Conservation (phyloP, 2,329 filamentous ascomycete genomes). For the Thelonectria blattea region DNA sequence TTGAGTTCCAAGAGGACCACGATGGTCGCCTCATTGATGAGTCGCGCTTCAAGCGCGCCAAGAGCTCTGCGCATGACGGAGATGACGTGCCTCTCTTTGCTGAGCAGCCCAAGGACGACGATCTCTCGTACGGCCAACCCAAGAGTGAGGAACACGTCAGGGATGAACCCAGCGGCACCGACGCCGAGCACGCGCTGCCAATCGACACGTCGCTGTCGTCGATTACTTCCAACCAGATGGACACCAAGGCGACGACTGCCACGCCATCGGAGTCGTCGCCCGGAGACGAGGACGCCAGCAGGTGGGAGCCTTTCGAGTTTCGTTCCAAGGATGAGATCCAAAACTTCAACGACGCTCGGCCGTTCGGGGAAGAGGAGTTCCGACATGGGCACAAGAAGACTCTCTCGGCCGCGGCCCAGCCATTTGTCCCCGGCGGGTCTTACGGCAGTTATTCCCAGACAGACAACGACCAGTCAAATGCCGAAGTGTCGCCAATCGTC, state of each 20-base stretch:
- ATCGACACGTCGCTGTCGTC: slow-evolving; percentile 62
- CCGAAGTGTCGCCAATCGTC: slow-evolving; percentile 31
- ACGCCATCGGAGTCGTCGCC: slow-evolving; percentile 61
- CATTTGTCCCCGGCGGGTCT: slow-evolving; percentile 62
- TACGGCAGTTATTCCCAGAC: slow-evolving; percentile 30
- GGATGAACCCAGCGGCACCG: slow-evolving; percentile 40
- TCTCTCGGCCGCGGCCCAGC: slow-evolving; percentile 69
- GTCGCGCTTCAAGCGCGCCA: slow-evolving; percentile 76
- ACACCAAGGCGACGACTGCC: slow-evolving; percentile 58
- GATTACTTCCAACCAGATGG: slow-evolving; percentile 59
- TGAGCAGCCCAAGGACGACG: slow-evolving; percentile 48
- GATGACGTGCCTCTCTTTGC: slow-evolving; percentile 81
- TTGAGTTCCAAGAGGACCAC: slow-evolving; percentile 37
- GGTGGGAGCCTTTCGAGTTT: slow-evolving; percentile 64
- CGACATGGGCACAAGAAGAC: slow-evolving; percentile 57
- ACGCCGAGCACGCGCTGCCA: slow-evolving; percentile 50
- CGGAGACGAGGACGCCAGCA: slow-evolving; percentile 54
- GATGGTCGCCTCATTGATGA: slow-evolving; percentile 66
- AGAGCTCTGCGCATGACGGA: slow-evolving; percentile 67
- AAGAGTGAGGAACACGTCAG: slow-evolving; percentile 30
- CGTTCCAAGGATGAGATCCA: slow-evolving; percentile 54
- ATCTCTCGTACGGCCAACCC: slow-evolving; percentile 23
- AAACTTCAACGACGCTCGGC: slow-evolving; percentile 59
- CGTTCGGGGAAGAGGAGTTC: slow-evolving; percentile 53
- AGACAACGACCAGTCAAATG: slow-evolving; percentile 29